Conservation (phyloP, 176 grass and related monocot species). For the Saccharum officinarum region DNA sequence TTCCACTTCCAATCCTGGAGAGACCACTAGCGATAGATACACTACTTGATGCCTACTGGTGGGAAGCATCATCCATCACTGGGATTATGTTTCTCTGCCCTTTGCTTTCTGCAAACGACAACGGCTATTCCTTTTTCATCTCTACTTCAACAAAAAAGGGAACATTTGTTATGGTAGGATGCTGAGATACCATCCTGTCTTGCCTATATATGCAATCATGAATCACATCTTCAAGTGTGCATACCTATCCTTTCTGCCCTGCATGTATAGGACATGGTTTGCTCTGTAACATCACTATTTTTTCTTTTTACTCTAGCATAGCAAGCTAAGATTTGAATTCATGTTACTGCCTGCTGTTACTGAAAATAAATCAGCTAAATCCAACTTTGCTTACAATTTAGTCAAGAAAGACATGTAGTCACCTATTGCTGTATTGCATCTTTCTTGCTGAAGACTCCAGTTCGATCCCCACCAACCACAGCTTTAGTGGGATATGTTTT, state of each 20-base stretch:
- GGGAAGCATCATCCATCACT: constrained; percentile 15
- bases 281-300: background rate
- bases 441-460: background rate
- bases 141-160: background rate
- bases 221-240: background rate
- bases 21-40: constrained; percentile 3
- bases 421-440: background rate
- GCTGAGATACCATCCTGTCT: background rate
- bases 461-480: background rate
- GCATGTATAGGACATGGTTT: background rate
- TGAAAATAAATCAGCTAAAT: too few species aligned
- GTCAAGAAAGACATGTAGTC: too few species aligned
- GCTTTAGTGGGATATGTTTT: background rate
- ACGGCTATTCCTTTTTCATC: background rate
- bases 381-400: too few species aligned
- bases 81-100: background rate
- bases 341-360: background rate
- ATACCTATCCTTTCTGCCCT: background rate
- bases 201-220: background rate
- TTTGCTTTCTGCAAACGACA: background rate
- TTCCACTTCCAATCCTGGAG: background rate
- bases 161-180: background rate
- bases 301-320: background rate
- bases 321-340: background rate
- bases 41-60: background rate